Conservation (phyloP, 2,329 filamentous ascomycete genomes). For the Penicillium sp. region DNA sequence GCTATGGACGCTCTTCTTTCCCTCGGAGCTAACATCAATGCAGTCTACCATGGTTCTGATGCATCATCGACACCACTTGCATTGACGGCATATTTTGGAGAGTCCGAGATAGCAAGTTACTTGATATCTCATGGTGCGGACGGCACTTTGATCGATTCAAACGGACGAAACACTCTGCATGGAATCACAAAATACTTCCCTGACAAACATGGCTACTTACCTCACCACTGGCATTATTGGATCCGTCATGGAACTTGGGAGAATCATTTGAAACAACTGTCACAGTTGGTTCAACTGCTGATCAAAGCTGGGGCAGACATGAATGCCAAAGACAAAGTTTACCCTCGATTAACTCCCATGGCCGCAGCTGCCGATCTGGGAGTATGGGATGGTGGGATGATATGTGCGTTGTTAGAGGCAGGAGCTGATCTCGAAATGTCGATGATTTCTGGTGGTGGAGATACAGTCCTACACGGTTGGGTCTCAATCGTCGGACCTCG, state of each 20-base stretch:
- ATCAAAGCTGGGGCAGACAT: conserved; percentile 1
- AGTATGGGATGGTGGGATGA: conserved; percentile 31
- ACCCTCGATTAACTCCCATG: conserved; percentile 28
- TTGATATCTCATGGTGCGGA: conserved; percentile 31
- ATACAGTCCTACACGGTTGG: conserved; percentile 35
- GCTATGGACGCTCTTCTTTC: conserved; percentile 30
- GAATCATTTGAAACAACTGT: conserved; percentile 25
- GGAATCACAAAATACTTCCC: conserved; percentile 28
- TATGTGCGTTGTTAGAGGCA: conserved; percentile 26
- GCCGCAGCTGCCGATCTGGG: conserved; percentile 28
- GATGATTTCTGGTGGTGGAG: conserved; percentile 14
- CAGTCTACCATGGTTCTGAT: conserved; percentile 26
- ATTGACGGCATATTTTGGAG: conserved; percentile 29
- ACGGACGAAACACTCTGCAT: conserved; percentile 32
- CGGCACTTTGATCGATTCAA: conserved; percentile 23
- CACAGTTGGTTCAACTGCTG: not conserved
- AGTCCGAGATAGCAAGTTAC: conserved; percentile 22
- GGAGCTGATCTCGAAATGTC: conserved; percentile 27
- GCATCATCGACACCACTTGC: conserved; percentile 29
- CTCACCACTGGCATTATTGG: conserved; percentile 37
- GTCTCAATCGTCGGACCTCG: conserved; percentile 25
- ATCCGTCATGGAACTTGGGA: conserved; percentile 35
- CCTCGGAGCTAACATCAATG: conserved; percentile 31
- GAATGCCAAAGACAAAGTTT: conserved; percentile 12
- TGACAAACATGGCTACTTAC: conserved; percentile 31